Conservation (phyloP, 2,329 filamentous ascomycete genomes). For the Ophiocordyceps australis region DNA sequence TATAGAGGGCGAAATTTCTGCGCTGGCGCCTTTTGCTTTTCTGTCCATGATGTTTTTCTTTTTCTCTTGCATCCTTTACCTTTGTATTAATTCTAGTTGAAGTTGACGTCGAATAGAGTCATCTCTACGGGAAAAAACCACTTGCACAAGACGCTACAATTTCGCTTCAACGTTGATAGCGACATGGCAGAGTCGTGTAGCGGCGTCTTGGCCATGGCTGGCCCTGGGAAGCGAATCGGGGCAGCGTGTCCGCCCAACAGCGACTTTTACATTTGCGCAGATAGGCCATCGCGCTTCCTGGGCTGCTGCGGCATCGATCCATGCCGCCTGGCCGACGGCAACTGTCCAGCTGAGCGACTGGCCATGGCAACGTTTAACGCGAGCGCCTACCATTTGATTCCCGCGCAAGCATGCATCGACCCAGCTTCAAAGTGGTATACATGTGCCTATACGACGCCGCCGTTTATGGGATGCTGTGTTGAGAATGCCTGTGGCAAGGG, state of each 20-base stretch:
- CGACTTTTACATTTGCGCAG: constrained; percentile 17
- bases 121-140: too few relatives aligned
- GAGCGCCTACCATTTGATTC: constrained; percentile 8
- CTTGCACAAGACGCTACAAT: too few relatives aligned
- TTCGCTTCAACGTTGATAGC: too few relatives aligned
- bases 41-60: too few relatives aligned
- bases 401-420: constrained; percentile 12
- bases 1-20: too few relatives aligned
- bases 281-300: constrained; percentile 14
- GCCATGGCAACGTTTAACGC: constrained; percentile 10
- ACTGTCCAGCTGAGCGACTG: constrained; percentile 12
- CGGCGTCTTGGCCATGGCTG: too few relatives aligned
- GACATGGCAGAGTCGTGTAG: too few relatives aligned
- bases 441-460: constrained; percentile 10
- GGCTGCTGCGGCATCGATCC: constrained; percentile 21
- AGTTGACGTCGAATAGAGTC: too few relatives aligned
- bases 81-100: too few relatives aligned
- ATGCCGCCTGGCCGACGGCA: constrained; percentile 10
- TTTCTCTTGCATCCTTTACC: too few relatives aligned
- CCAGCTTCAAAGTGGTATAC: constrained; percentile 13
- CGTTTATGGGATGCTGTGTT: constrained; percentile 20
- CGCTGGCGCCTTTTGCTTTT: too few relatives aligned
- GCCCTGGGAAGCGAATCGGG: constrained; percentile 1
- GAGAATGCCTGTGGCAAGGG: constrained; percentile 7
- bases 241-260: background rate